Evolutionary conservation across 768 basidiomycete species (phyloP).

Genomic region (Tulasnella calospora): DNA sequence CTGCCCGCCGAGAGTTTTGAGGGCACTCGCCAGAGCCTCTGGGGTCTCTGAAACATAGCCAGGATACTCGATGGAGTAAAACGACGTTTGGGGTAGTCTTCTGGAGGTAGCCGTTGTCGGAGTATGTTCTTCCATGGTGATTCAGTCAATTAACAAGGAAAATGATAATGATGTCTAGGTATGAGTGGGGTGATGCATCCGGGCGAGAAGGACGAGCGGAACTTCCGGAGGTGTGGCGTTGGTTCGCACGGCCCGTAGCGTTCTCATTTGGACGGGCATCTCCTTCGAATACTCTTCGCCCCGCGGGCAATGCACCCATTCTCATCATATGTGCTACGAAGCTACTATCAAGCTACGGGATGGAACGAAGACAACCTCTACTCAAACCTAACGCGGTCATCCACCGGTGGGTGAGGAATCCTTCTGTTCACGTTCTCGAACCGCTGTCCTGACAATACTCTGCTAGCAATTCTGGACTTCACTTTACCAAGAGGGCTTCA

Average conservation of each 20-base stretch:
- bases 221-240: background rate
- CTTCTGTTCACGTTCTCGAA: background rate
- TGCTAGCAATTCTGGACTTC: slow-evolving; percentile 87
- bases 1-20: slow-evolving; percentile 66
- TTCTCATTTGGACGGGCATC: slow-evolving; percentile 20
- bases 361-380: slow-evolving; percentile 98
- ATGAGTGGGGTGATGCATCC: background rate
- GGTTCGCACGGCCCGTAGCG: background rate
- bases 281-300: background rate
- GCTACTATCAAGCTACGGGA: slow-evolving; percentile 86
- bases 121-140: background rate
- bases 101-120: background rate
- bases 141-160: background rate
- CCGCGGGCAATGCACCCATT: slow-evolving; percentile 66
- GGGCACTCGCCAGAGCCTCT: slow-evolving; percentile 55
- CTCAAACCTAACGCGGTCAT: slow-evolving; percentile 82
- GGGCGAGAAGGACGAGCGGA: background rate
- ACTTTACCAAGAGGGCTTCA: slow-evolving; percentile 74
- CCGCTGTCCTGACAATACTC: background rate
- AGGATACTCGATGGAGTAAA: slow-evolving; percentile 85
- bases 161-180: background rate
- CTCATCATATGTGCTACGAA: slow-evolving; percentile 79
- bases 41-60: slow-evolving; percentile 59
- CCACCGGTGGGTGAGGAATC: slow-evolving; percentile 55
- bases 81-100: slow-evolving; percentile 41